Conservation (phyloP, 768 basidiomycete genomes). For the Fomitopsis serialis region DNA sequence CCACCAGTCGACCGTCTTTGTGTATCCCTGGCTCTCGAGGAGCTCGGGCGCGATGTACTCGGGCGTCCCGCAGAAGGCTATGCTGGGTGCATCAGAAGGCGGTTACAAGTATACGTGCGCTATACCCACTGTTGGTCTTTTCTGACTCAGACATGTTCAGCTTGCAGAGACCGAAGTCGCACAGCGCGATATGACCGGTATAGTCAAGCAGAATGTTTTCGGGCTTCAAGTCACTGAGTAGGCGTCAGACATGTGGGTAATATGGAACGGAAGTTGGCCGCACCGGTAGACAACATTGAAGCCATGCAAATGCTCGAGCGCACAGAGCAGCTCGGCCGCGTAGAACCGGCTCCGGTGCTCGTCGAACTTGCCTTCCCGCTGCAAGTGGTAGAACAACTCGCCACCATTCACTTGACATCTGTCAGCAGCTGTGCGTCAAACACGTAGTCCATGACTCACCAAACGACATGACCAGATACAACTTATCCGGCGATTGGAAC, state of each 20-base stretch:
- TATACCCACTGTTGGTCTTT: slow-evolving; percentile 84
- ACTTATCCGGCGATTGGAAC: slow-evolving; percentile 96
- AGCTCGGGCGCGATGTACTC: slow-evolving; percentile 99
- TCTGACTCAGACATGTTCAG: slow-evolving; percentile 97
- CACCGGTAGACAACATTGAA: slow-evolving; percentile 99
- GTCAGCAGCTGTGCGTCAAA: neutral
- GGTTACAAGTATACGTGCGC: neutral
- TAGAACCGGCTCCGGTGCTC: slow-evolving; percentile 93
- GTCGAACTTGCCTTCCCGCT: slow-evolving; percentile 95
- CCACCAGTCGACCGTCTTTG: slow-evolving; percentile 99
- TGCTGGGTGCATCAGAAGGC: neutral
- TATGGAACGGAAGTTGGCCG: slow-evolving; percentile 14
- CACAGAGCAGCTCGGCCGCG: slow-evolving; percentile 93
- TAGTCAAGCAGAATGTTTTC: slow-evolving; percentile 98
- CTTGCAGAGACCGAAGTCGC: slow-evolving; percentile 96
- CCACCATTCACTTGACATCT: slow-evolving; percentile 81
- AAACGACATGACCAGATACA: slow-evolving; percentile 97
- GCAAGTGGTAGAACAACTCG: slow-evolving; percentile 95
- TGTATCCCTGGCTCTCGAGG: slow-evolving; percentile 94
- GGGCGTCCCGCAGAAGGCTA: slow-evolving; percentile 96
- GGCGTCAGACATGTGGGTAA: neutral
- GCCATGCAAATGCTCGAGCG: slow-evolving; percentile 91
- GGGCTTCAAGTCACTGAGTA: slow-evolving; percentile 82
- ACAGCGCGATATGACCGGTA: slow-evolving; percentile 95
- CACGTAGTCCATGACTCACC: slow-evolving; percentile 40